Percentiles rank a stretch among this genome's conserved stretches.
Conservation (phyloP, 306 rosid genomes). For the Dryas alaskensis region DNA sequence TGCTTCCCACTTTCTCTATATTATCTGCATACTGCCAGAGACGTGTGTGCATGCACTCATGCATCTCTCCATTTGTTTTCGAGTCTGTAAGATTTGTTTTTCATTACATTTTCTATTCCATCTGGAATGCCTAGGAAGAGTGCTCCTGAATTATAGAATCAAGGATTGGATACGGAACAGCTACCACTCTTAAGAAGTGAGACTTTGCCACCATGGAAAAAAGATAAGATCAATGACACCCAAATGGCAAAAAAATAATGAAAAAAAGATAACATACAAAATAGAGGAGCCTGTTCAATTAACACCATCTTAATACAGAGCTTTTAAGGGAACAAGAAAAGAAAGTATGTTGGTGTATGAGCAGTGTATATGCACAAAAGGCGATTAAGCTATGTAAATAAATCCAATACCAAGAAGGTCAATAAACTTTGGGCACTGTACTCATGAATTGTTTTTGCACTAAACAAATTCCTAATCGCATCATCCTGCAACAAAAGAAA, state of each 20-base stretch:
- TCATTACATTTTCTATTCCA: not conserved
- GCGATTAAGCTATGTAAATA: slow-evolving; percentile 27
- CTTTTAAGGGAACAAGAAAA: not conserved
- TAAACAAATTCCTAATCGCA: slow-evolving; percentile 96
- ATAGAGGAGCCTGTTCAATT: not conserved
- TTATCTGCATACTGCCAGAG: not conserved
- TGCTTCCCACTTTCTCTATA: not conserved
- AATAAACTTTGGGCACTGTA: slow-evolving; percentile 89
- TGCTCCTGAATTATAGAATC: not conserved
- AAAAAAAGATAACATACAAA: not conserved
- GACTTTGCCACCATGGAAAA: not conserved
- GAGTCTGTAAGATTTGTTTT: not conserved
- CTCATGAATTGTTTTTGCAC: slow-evolving; percentile 95
- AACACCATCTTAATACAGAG: not conserved
- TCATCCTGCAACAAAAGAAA: slow-evolving; percentile 70
- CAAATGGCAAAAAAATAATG: not conserved
- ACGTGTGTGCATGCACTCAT: not conserved
- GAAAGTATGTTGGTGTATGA: not conserved
- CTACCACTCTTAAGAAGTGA: not conserved
- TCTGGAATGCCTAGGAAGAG: not conserved
- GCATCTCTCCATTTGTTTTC: not conserved
- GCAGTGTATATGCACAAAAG: not conserved
- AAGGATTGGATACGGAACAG: not conserved
- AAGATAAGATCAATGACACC: not conserved
- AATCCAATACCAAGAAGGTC: slow-evolving; percentile 77